These are phyloP conservation scores for Verbena officinalis DNA, from an alignment of 257 asterid species.

Conservation along the genomic window DNA sequence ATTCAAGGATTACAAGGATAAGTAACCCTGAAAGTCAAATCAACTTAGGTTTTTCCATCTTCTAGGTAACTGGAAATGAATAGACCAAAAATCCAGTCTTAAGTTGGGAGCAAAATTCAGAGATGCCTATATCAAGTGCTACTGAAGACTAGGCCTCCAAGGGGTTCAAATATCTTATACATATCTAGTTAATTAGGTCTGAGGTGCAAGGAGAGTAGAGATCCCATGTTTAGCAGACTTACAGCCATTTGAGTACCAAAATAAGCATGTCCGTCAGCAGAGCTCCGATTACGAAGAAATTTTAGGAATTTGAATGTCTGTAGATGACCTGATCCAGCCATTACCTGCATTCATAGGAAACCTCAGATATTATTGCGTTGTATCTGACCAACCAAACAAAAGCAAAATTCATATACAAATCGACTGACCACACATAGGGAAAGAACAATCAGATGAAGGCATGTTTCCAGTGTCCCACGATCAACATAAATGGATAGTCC, in stretches of 20 bases:
- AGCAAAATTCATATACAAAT: conserved; percentile 4
- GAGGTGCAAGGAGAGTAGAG: conserved; percentile 13
- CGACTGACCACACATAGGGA: conserved; percentile 86
- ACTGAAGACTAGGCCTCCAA: conserved; percentile 4
- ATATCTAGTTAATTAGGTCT: conserved; percentile 2
- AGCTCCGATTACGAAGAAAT: conserved; percentile 81
- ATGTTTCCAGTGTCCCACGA: conserved; percentile 90
- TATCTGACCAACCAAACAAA: conserved; percentile 9
- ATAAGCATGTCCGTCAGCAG: conserved; percentile 73
- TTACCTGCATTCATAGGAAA: conserved; percentile 61
- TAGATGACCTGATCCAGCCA: conserved; percentile 99
- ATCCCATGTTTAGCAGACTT: conserved; percentile 43
- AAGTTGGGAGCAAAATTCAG: neutral
- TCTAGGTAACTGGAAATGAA: conserved; percentile 12
- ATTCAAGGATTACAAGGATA: neutral
- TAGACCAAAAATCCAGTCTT: conserved; percentile 10
- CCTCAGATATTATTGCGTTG: conserved; percentile 23
- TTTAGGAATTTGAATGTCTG: conserved; percentile 81
- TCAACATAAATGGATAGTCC: conserved; percentile 81
- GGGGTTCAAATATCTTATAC: neutral
- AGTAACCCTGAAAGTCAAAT: neutral
- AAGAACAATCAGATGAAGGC: conserved; percentile 96
- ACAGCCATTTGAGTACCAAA: conserved; percentile 93
- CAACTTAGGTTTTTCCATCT: conserved; percentile 4
- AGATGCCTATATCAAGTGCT: neutral